Evolutionary conservation across 2,329 filamentous ascomycete genomes (phyloP), one percentile per base, ranked within the genome.

Genomic region (Herpomyces periplanetae): DNA sequence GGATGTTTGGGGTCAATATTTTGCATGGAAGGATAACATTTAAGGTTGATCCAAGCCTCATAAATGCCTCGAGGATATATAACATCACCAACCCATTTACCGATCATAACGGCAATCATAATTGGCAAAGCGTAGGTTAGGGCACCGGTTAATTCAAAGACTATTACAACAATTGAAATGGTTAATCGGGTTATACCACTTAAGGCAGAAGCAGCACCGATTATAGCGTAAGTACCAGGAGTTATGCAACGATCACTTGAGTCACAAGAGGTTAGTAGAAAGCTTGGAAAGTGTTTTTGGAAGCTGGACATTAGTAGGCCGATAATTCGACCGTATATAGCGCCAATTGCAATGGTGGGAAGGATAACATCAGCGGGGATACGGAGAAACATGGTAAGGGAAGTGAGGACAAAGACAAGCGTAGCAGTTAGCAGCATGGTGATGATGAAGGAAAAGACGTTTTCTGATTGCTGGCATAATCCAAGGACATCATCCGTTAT

Each of bases 41-140:
- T 80, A 40, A 88, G 61, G 28, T 71, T 64, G 32, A 96, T 96
- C 80, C 80, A 96, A 21, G 64, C 63, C 36, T 96, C 80, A 42
- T 96, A 96, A 38, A 96, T 91, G 27, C 80, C 71, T 19, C 63
- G 57, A 21, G 68, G 66, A 11, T 68, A 71, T 36, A 96, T 73
- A 19, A 71, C 75, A 37, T 96, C 80, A 31, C 73, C 80, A 11
- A 87, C 69, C 80, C 80, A 96, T 42, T 96, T 96, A 25, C 66
- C 66, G 17, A 91, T 50, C 73, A 96, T 85, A 32, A 96, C 80
- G 16, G 73, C 71, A 26, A 96, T 66, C 80, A 96, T 96, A 37
- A 91, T 96, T 21, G 80, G 80, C 4, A 96, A 54, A 18, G 96
- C 75, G 34, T 91, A 91, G 1, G 71, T 85, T 11, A 96, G 49